Evolutionary conservation across 2,329 filamentous ascomycete genomes (phyloP).

Genomic region (Paraconiothyrium sp.): DNA sequence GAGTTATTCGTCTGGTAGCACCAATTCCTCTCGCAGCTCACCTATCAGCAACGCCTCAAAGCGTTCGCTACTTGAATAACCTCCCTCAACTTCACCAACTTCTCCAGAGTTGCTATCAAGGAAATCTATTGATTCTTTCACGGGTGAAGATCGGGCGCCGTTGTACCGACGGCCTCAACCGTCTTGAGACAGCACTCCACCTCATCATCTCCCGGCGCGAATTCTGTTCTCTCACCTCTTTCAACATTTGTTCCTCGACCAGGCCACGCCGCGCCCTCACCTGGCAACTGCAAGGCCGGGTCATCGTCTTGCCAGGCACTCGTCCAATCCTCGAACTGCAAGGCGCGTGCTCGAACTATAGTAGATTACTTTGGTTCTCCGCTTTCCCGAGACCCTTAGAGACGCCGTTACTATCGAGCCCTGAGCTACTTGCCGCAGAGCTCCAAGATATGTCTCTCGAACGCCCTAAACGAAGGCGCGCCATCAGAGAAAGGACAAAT

Average conservation of each 20-base stretch:
- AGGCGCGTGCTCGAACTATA: background rate
- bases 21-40: background rate
- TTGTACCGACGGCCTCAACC: background rate
- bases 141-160: background rate
- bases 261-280: background rate
- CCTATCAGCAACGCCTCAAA: background rate
- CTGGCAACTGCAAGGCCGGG: background rate
- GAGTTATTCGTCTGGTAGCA: background rate
- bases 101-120: background rate
- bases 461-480: conserved; percentile 1
- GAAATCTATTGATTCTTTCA: background rate
- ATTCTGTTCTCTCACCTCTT: background rate
- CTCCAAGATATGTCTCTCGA: background rate
- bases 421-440: background rate
- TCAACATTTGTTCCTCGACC: background rate
- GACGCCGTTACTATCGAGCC: background rate
- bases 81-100: background rate
- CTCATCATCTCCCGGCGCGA: too few relatives aligned
- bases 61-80: background rate
- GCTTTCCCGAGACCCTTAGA: background rate
- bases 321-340: background rate
- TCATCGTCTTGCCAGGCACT: background rate
- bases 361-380: background rate
- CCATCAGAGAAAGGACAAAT: conserved; percentile 8
- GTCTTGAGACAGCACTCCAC: too few relatives aligned